Evolutionary conservation across 495 filamentous ascomycete species (phyloP).

Genomic region (Neurospora intermedia): DNA sequence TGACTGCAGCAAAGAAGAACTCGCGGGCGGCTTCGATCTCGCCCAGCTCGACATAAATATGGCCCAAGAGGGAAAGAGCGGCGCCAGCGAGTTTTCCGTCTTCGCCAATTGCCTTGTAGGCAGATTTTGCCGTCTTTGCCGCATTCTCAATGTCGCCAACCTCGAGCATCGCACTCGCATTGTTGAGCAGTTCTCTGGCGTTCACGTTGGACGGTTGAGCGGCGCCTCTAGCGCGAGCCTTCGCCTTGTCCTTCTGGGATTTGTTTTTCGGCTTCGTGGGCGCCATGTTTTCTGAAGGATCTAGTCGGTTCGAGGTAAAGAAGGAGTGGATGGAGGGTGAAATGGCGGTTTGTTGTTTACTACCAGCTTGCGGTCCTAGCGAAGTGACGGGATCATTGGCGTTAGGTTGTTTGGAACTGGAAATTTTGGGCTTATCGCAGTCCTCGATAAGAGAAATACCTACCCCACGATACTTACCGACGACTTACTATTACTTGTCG

Average conservation of each 20-base stretch:
- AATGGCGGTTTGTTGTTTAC: background rate
- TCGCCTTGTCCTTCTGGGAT: conserved; percentile 21
- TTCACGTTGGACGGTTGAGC: conserved; percentile 18
- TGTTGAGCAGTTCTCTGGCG: conserved; percentile 41
- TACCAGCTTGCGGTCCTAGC: background rate
- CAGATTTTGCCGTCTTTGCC: conserved; percentile 50
- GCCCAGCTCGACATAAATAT: conserved; percentile 78
- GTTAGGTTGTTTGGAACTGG: background rate
- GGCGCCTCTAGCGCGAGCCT: conserved; percentile 17
- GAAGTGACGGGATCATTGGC: background rate
- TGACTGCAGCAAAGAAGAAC: conserved; percentile 58
- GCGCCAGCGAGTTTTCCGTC: conserved; percentile 37
- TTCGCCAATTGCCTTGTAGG: conserved; percentile 39
- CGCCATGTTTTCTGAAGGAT: conserved; percentile 20
- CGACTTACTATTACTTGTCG: too few relatives aligned
- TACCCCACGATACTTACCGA: background rate
- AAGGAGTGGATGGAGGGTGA: background rate
- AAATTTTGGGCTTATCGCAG: conserved; percentile 7
- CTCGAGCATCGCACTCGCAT: conserved; percentile 59
- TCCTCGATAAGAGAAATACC: background rate
- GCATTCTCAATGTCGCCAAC: conserved; percentile 61
- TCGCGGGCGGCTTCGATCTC: conserved; percentile 59
- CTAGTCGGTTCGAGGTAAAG: background rate
- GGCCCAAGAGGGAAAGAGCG: conserved; percentile 67
- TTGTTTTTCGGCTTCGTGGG: conserved; percentile 35